Base-by-base conservation (phyloP, 257 asterid species). In the Paulownia fortunei region DNA sequence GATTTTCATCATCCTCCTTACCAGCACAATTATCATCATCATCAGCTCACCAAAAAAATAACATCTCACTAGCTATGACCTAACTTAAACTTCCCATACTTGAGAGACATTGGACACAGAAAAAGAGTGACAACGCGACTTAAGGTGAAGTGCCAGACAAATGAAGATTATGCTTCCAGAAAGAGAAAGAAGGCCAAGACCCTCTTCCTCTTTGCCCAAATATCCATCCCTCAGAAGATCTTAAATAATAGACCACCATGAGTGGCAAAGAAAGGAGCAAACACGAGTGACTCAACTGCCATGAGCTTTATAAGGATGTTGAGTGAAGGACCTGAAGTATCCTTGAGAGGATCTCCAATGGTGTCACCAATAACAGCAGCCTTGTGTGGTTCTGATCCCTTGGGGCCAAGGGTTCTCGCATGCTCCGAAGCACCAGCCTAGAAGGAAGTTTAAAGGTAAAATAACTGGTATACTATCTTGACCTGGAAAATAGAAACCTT, bases 291-390 rank as follows among this genome's bases (percentile, higher is more conserved):
- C 56, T 90, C 96, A 8, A 90, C 92, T 1, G 96, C 96, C 96
- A 90, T 88, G 78, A 90, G 96, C 84, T 90, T 90, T 63, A 90
- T 90, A 16, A 88, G 87, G 81, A 90, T 88, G 88, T 87, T 87
- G 36, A 90, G 88, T 9, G 93, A 88, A 54, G 93, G 93, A 12
- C 96, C 93, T 2, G 96, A 90, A 16, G 93, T 88, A 69, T 88
- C 93, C 77, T 90, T 88, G 10, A 90, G 80, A 63, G 93, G 93
- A 79, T 88, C 91, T 26, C 92, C 96, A 1, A 90, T 85, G 23
- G 93, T 90, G 78, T 90, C 96, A 32, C 96, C 96, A 10, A 90
- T 90, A 15, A 90, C 96, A n/a, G 93, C 96, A 11, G 96, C 96
- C 72, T 87, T 88, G 87, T 90, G 96, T 2, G 96, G 91, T 27